Conservation (phyloP, 106 monocot genomes). For the Acorus gramineus region DNA sequence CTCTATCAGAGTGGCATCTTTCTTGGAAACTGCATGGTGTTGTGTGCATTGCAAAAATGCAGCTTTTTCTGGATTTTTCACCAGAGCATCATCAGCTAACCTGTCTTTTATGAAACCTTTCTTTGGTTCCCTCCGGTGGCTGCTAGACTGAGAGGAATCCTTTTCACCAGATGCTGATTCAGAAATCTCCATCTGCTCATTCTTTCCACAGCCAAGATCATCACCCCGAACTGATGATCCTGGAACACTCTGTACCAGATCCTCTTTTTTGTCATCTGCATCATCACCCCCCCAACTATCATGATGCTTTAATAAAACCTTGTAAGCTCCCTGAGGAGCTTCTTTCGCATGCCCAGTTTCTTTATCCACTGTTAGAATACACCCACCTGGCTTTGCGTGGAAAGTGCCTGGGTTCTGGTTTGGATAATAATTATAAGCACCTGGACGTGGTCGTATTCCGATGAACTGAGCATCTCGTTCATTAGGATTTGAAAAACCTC, state of each 20-base stretch:
- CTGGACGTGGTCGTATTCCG: conserved; percentile 12
- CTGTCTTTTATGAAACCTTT: not conserved
- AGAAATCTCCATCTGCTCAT: too few species aligned
- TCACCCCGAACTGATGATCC: too few species aligned
- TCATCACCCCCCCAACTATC: conserved; percentile 19
- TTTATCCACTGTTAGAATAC: conserved; percentile 12
- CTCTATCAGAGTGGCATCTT: conserved; percentile 11
- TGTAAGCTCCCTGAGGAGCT: conserved; percentile 29
- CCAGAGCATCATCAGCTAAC: not conserved
- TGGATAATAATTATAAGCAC: conserved; percentile 9
- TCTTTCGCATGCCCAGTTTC: conserved; percentile 21
- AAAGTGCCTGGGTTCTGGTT: conserved; percentile 25
- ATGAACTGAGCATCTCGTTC: conserved; percentile 19
- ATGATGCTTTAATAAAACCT: conserved; percentile 56
- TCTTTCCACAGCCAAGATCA: too few species aligned
- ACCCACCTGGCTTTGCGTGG: conserved; percentile 14
- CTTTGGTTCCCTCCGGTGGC: too few species aligned
- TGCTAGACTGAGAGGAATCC: too few species aligned
- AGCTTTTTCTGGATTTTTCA: not conserved
- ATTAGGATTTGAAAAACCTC: conserved; percentile 17
- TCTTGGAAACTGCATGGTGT: not conserved
- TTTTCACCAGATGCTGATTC: too few species aligned
- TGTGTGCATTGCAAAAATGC: not conserved
- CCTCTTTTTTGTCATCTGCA: conserved; percentile 18
- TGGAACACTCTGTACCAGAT: not conserved